A percentile compares a stretch with the other conserved stretches of the same genome.
Evolutionary conservation across 164 flowering plant species (phyloP).

Genomic region (Tetracentron sinense): DNA sequence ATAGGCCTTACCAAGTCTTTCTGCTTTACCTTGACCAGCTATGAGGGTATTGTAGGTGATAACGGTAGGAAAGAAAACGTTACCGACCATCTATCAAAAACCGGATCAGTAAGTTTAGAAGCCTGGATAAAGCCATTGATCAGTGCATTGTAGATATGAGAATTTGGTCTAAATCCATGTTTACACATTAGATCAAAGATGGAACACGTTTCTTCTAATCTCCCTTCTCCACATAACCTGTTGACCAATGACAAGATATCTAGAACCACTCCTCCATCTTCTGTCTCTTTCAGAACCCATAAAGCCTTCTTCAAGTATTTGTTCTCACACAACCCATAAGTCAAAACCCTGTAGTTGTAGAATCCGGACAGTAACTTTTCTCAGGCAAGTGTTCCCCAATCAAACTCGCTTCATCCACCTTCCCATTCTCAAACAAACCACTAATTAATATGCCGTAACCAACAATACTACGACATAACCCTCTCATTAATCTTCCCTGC

Average conservation of each 20-base stretch:
- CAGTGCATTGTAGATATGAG: constrained; percentile 57
- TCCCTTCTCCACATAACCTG: constrained; percentile 55
- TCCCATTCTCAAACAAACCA: constrained; percentile 57
- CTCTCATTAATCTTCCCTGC: constrained; percentile 39
- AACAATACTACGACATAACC: constrained; percentile 37
- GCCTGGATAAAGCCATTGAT: constrained; percentile 51
- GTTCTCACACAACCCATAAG: constrained; percentile 76
- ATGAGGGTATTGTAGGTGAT: constrained; percentile 72
- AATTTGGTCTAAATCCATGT: constrained; percentile 38
- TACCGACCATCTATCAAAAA: constrained; percentile 44
- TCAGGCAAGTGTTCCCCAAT: constrained; percentile 49
- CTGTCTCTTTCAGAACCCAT: constrained; percentile 43
- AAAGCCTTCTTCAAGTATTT: constrained; percentile 56
- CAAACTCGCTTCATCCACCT: constrained; percentile 56
- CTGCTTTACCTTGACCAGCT: constrained; percentile 57
- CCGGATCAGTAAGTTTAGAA: constrained; percentile 50
- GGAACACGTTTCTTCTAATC: constrained; percentile 49
- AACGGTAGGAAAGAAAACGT: constrained; percentile 47
- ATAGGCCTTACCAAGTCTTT: constrained; percentile 58
- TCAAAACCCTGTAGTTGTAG: constrained; percentile 60
- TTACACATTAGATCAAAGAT: constrained; percentile 39
- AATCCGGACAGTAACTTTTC: constrained; percentile 40
- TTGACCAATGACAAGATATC: constrained; percentile 57
- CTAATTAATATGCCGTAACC: constrained; percentile 61
- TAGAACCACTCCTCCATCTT: constrained; percentile 32